These are phyloP conservation scores for Athelia sp. DNA, from an alignment of 1,284 basidiomycete species.

Conservation along the genomic window DNA sequence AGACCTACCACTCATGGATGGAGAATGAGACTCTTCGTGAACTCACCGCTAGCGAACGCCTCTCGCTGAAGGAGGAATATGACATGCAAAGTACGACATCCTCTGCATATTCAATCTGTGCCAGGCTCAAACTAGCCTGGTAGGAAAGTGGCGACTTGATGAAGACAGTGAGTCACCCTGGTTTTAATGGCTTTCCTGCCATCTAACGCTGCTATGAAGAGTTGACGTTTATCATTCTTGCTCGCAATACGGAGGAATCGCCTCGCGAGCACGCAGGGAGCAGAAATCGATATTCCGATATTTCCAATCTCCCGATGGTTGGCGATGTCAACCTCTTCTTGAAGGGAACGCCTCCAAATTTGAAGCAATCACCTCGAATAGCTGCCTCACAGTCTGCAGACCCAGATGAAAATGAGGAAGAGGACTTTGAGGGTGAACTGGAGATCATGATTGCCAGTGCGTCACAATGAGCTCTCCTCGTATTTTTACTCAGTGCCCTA, in stretches of 20 bases:
- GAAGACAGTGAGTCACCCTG: conserved; percentile 68
- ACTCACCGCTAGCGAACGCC: conserved; percentile 83
- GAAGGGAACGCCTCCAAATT: conserved; percentile 39
- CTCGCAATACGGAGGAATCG: no score
- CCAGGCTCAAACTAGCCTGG: neutral
- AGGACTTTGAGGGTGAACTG: conserved; percentile 51
- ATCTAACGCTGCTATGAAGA: conserved; percentile 40
- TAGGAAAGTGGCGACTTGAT: conserved; percentile 84
- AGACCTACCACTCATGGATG: conserved; percentile 96
- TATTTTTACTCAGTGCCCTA: neutral
- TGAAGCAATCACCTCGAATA: neutral
- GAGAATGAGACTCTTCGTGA: conserved; percentile 66
- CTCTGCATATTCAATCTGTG: neutral
- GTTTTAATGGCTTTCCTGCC: conserved; percentile 1
- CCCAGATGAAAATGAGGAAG: conserved; percentile 22
- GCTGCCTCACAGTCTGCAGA: neutral
- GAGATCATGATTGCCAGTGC: conserved; percentile 87
- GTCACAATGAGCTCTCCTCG: no score
- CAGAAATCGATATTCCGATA: conserved; percentile 28
- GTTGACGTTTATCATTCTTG: conserved; percentile 88
- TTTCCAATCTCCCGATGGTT: conserved; percentile 64
- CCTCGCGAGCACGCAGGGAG: conserved; percentile 14
- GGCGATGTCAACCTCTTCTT: conserved; percentile 94
- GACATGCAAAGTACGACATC: conserved; percentile 85
- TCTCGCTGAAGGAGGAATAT: conserved; percentile 81